Evolutionary conservation across 164 flowering plant species (phyloP).

Genomic region (Amborella trichopoda): DNA sequence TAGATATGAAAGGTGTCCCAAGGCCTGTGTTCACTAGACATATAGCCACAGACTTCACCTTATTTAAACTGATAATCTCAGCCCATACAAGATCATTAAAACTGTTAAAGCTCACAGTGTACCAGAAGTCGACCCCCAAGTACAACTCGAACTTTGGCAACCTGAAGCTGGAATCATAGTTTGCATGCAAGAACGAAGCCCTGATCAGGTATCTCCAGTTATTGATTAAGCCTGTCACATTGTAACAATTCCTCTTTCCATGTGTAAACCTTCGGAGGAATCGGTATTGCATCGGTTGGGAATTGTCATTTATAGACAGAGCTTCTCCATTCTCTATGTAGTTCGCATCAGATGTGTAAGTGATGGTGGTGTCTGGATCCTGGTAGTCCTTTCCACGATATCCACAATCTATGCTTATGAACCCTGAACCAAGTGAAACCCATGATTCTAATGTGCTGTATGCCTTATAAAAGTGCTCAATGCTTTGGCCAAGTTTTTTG

Average conservation of each 20-base stretch:
- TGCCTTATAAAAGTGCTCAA: no score
- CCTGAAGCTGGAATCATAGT: constrained; percentile 12
- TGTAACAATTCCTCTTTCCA: constrained; percentile 1
- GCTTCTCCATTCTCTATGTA: neutral
- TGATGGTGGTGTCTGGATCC: no score
- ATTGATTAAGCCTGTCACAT: neutral
- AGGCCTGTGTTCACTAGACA: constrained; percentile 28
- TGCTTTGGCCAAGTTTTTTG: no score
- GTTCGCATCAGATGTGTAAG: neutral
- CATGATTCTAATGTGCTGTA: no score
- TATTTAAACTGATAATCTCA: constrained; percentile 20
- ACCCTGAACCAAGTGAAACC: no score
- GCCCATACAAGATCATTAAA: neutral
- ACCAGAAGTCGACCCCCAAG: constrained; percentile 26
- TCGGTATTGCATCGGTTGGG: neutral
- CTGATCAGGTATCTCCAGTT: neutral
- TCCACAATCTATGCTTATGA: no score
- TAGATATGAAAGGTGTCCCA: constrained; percentile 37
- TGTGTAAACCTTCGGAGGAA: neutral
- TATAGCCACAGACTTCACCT: constrained; percentile 8
- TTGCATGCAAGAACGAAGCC: constrained; percentile 7
- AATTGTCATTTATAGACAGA: neutral
- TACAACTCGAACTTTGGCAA: constrained; percentile 27
- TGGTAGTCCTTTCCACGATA: no score
- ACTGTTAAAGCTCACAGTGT: constrained; percentile 7